These are phyloP conservation scores for Eimeria acervulina DNA, from an alignment of 169 alveolate genomes.

Conservation along the genomic window DNA sequence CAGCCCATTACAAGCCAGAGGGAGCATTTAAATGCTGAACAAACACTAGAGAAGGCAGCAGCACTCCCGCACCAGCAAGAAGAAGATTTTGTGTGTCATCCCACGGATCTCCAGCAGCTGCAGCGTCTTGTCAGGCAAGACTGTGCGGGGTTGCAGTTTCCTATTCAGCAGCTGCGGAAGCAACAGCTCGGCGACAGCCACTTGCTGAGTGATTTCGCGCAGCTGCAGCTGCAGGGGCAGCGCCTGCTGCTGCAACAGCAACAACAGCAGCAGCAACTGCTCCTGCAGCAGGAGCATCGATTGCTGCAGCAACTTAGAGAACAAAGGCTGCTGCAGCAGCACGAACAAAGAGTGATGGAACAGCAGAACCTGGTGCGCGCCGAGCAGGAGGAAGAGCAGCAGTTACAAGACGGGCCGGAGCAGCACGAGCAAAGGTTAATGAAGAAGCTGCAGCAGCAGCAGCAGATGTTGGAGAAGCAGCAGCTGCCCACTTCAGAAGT, in stretches of 20 bases:
- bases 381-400: neutral
- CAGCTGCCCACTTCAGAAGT: neutral
- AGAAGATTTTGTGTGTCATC: neutral
- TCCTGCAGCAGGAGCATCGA: slow-evolving; percentile 48
- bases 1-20: neutral
- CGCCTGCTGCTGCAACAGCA: neutral
- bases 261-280: slow-evolving; percentile 25
- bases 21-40: neutral
- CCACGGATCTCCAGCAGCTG: neutral
- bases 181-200: neutral
- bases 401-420: neutral
- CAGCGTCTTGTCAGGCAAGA: neutral
- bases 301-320: neutral
- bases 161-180: neutral
- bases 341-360: neutral
- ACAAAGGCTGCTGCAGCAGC: slow-evolving; percentile 43
- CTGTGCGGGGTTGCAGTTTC: neutral
- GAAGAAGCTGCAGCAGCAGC: slow-evolving; percentile 5
- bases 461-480: neutral
- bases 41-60: neutral
- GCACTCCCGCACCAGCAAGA: neutral
- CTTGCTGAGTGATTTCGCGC: neutral
- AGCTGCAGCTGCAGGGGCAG: neutral
- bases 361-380: slow-evolving; percentile 24
- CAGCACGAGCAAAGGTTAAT: neutral